Evolutionary conservation across 1,139 yeast genomes (phyloP), one percentile per base, ranked within the genome.

Genomic region (Debaryomyces coudertii): DNA sequence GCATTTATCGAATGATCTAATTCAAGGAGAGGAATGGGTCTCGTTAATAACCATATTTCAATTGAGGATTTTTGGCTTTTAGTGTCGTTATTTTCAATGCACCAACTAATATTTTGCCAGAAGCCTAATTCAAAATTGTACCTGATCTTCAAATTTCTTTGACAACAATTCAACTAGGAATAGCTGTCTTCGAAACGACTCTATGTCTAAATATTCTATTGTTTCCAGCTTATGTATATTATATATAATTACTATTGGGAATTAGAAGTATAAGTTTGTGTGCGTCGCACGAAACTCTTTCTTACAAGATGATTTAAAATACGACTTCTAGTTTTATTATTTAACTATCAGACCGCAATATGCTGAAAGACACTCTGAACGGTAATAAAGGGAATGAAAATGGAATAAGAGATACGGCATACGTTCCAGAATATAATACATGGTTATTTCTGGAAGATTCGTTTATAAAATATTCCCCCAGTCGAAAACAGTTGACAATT

Each of bases 361-460:
- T 23, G 36, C 33, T 36, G 45, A 28, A 23, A 12, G 38, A 35
- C 16, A 14, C 12, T 11, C 20, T 15, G 7, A 31, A 42, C 5
- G 23, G 18, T 12, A 27, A 39, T 15, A 31, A 7, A 14, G 30
- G 18, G 22, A 22, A 14, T 33, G 38, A n/a, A 34, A 34, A 22
- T n/a, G 36, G 33, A 7, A 24, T 15, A 5, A 28, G 20, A 11
- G 41, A 20, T 4, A 22, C 5, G n/a, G 1, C 16, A 5, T 6
- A 14, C 11, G 6, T 8, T 7, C 35, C 27, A 8, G 38, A 56
- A 15, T 22, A 41, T 18, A 63, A 65, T 41, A 55, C 63, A 3
- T 72, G 77, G 77, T 45, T 71, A 28, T 70, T 71, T 46, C 56
- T 57, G 53, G 74, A 69, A 44, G 62, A 63, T 9, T 57, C 61